Conservation (phyloP, 495 filamentous ascomycete species). For the Wilcoxina mikolae region DNA sequence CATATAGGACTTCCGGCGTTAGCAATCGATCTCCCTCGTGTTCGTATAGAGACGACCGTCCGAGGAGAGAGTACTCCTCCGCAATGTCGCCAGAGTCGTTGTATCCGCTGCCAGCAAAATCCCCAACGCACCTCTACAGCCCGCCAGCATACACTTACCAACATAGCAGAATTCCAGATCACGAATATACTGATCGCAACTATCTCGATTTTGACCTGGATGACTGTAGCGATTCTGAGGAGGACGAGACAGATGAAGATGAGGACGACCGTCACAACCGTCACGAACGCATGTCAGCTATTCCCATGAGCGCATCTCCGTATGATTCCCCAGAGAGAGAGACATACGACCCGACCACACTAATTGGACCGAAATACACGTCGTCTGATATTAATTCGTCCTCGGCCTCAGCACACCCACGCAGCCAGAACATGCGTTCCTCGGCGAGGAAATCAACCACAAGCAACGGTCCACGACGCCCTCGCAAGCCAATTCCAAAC, state of each 20-base stretch:
- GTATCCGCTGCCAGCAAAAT: neutral
- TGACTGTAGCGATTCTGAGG: neutral
- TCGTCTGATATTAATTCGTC: neutral
- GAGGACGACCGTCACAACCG: no score
- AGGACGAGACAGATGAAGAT: neutral
- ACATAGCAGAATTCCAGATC: neutral
- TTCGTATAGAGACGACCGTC: neutral
- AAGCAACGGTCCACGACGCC: neutral
- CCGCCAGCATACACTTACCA: neutral
- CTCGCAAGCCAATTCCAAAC: neutral
- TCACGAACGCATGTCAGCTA: no score
- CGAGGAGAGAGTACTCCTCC: constrained; percentile 1
- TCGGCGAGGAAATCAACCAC: neutral
- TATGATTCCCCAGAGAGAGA: neutral
- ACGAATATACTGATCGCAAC: neutral
- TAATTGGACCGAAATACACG: neutral
- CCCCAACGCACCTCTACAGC: neutral
- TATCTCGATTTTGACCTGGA: neutral
- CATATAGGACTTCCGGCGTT: neutral
- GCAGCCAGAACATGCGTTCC: neutral
- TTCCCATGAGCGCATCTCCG: neutral
- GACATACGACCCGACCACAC: neutral
- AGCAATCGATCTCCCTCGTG: neutral
- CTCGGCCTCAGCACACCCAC: neutral
- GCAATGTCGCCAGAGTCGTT: neutral